Conservation (phyloP, 805 yeast species). For the Starmera caribaea region DNA sequence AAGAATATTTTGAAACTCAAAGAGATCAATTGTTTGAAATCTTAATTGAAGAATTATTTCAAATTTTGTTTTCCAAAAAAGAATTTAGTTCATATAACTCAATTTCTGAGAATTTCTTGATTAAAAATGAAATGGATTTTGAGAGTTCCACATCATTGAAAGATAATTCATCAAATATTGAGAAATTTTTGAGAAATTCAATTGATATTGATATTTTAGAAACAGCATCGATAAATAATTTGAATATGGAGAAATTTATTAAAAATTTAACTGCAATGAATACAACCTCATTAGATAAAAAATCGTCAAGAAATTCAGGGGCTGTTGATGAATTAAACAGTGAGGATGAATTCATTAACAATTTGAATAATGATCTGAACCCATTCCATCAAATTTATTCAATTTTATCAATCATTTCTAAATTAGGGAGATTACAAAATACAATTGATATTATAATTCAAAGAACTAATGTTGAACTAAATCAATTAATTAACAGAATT, state of each 20-base stretch:
- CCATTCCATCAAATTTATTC: slow-evolving; percentile 46
- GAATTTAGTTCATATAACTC: slow-evolving; percentile 12
- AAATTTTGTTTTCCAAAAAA: slow-evolving; percentile 53
- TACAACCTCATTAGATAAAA: neutral
- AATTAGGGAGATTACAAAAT: slow-evolving; percentile 49
- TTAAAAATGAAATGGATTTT: no score
- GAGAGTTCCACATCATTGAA: slow-evolving; percentile 4
- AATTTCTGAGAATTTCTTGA: slow-evolving; percentile 15
- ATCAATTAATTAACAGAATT: slow-evolving; percentile 48
- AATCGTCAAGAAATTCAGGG: slow-evolving; percentile 19
- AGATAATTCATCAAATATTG: slow-evolving; percentile 32
- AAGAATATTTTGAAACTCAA: slow-evolving; percentile 44
- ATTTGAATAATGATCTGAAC: slow-evolving; percentile 25
- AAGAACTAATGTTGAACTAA: slow-evolving; percentile 52
- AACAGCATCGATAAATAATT: slow-evolving; percentile 31
- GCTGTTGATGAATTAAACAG: slow-evolving; percentile 8
- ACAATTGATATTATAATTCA: slow-evolving; percentile 45
- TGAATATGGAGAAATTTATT: slow-evolving; percentile 26
- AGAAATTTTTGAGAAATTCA: slow-evolving; percentile 44
- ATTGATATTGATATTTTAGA: slow-evolving; percentile 48
- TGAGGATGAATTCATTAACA: slow-evolving; percentile 16
- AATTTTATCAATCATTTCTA: slow-evolving; percentile 47
- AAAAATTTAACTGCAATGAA: slow-evolving; percentile 12
- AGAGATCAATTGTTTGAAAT: slow-evolving; percentile 55
- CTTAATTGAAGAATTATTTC: slow-evolving; percentile 67